Percentiles rank a stretch among this genome's conserved stretches.
These are phyloP conservation scores for Volutella citrinella DNA, from an alignment of 2,329 filamentous ascomycete genomes.

Conservation along the genomic window DNA sequence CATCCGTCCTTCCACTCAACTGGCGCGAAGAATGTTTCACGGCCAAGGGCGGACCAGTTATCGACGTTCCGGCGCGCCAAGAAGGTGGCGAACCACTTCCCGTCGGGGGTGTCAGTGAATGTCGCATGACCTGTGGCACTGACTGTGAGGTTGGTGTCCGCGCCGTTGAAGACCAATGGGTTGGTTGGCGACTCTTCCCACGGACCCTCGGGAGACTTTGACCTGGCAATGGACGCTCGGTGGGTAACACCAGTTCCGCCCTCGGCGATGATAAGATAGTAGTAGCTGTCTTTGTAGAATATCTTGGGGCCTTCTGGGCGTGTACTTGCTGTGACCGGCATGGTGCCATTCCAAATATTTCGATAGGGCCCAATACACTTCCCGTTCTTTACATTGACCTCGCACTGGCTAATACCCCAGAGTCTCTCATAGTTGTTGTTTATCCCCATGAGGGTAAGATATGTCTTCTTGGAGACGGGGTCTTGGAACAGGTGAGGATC, in stretches of 20 bases:
- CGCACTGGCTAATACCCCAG: slow-evolving; percentile 11
- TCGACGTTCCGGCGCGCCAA: slow-evolving; percentile 16
- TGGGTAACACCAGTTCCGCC: slow-evolving; percentile 10
- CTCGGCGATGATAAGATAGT: slow-evolving; percentile 12
- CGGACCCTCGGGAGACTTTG: slow-evolving; percentile 9
- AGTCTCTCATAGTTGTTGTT: slow-evolving; percentile 7
- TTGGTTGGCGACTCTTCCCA: slow-evolving; percentile 31
- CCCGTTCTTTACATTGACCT: slow-evolving; percentile 7
- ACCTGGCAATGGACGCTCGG: slow-evolving; percentile 9
- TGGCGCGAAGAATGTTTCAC: slow-evolving; percentile 20
- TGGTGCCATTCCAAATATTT: slow-evolving; percentile 10
- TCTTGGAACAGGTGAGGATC: slow-evolving; percentile 12
- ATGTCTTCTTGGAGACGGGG: slow-evolving; percentile 6
- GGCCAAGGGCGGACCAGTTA: slow-evolving; percentile 15
- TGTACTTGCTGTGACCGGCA: slow-evolving; percentile 2
- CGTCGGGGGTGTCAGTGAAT: slow-evolving; percentile 18
- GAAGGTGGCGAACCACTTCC: slow-evolving; percentile 20
- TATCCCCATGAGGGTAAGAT: slow-evolving; percentile 9
- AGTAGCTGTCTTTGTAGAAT: slow-evolving; percentile 10
- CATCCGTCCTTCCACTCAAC: slow-evolving; percentile 21
- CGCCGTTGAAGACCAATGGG: slow-evolving; percentile 27
- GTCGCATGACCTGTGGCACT: slow-evolving; percentile 20
- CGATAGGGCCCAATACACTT: slow-evolving; percentile 8
- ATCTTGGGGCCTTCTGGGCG: slow-evolving; percentile 9
- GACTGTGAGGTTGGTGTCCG: slow-evolving; percentile 14